Conservation (phyloP, 2,329 filamentous ascomycete species). For the Monosporascus sp. region DNA sequence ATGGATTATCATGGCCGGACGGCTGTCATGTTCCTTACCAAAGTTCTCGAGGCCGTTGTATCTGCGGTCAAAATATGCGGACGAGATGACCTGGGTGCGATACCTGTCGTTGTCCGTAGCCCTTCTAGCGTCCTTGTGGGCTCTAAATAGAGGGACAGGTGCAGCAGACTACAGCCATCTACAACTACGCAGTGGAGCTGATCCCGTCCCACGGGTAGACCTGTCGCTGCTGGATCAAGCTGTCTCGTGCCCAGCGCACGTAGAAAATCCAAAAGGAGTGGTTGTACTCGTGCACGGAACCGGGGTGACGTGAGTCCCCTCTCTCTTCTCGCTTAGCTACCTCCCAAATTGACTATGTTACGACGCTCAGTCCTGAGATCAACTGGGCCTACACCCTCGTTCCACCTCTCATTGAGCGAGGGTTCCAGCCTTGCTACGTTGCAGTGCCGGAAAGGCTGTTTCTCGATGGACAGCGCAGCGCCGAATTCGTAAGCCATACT, state of each 20-base stretch:
- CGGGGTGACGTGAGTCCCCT: conserved; percentile 1
- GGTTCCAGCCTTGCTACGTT: conserved; percentile 1
- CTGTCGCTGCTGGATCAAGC: background rate
- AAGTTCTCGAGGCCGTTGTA: background rate
- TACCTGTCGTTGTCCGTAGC: background rate
- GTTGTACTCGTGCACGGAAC: conserved; percentile 3
- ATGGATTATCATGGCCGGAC: background rate
- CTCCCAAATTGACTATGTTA: background rate
- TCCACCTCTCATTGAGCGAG: background rate
- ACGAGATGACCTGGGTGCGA: background rate
- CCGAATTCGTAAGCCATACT: background rate
- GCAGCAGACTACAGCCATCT: background rate
- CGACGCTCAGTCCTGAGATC: background rate
- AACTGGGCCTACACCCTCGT: conserved; percentile 1
- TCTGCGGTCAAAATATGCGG: background rate
- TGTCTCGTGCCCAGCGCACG: background rate
- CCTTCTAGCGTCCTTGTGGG: background rate
- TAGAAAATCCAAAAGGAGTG: conserved; percentile 1
- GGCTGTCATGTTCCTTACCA: too few species aligned
- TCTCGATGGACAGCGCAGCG: background rate
- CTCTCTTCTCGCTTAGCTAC: background rate
- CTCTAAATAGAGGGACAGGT: background rate
- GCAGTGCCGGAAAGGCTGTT: background rate
- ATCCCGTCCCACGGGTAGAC: background rate
- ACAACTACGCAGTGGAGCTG: background rate